These are phyloP conservation scores for Nannochloropsis oceanica DNA, from an alignment of 108 stramenopile species.

Conservation along the genomic window DNA sequence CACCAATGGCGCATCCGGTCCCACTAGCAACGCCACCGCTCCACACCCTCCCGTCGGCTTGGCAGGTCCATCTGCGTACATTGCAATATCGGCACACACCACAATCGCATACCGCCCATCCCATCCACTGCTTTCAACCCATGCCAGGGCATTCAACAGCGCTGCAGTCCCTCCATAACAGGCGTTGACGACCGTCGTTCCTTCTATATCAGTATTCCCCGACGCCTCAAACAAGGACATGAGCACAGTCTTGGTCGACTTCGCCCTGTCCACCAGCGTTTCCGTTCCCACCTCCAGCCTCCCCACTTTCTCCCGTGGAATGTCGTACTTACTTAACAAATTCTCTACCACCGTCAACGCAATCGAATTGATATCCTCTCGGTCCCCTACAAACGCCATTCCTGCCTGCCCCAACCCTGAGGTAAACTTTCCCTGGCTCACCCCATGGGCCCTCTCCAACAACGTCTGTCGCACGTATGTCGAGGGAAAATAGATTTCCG, in stretches of 20 bases:
- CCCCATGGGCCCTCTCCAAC: constrained; percentile 71
- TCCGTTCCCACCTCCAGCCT: constrained; percentile 75
- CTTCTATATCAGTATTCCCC: constrained; percentile 78
- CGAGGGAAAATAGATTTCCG: constrained; percentile 85
- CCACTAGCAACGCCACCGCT: constrained; percentile 82
- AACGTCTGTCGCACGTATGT: constrained; percentile 73
- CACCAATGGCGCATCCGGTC: constrained; percentile 72
- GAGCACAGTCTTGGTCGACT: constrained; percentile 81
- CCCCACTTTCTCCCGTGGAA: constrained; percentile 64
- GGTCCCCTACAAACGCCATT: constrained; percentile 72
- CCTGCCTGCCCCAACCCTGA: constrained; percentile 85
- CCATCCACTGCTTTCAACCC: constrained; percentile 75
- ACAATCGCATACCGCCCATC: constrained; percentile 92
- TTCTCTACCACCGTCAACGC: constrained; percentile 73
- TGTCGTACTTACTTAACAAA: constrained; percentile 81
- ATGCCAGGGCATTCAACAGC: constrained; percentile 74
- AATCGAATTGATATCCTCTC: constrained; percentile 75
- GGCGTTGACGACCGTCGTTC: constrained; percentile 85
- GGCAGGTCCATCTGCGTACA: constrained; percentile 57
- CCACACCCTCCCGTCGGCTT: constrained; percentile 89
- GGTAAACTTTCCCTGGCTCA: constrained; percentile 73
- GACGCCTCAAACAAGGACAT: constrained; percentile 66
- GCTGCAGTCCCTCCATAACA: constrained; percentile 98
- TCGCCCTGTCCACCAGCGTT: constrained; percentile 89
- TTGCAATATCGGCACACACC: constrained; percentile 77